Evolutionary conservation across 768 basidiomycete genomes (phyloP).

Genomic region (Mycena maculata): DNA sequence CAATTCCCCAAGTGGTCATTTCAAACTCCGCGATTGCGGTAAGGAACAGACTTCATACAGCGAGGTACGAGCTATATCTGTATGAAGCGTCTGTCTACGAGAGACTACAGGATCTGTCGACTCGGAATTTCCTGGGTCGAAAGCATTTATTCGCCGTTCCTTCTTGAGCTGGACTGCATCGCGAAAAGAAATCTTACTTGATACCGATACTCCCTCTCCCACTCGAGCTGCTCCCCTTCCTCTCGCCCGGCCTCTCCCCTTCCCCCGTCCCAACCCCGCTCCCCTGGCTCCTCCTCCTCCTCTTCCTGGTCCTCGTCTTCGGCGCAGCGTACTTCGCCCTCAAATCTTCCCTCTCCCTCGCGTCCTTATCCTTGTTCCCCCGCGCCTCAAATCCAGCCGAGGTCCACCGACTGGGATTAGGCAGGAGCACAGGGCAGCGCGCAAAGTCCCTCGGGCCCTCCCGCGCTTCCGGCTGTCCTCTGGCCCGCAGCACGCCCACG

Average conservation of each 20-base stretch:
- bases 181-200: too few relatives aligned
- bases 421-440: not conserved
- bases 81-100: too few relatives aligned
- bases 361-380: not conserved
- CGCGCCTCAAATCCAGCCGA: not conserved
- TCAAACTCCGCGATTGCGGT: too few relatives aligned
- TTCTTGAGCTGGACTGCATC: too few relatives aligned
- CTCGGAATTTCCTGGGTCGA: too few relatives aligned
- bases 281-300: constrained; percentile 1
- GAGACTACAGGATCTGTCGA: too few relatives aligned
- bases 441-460: constrained; percentile 10
- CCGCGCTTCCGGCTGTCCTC: not conserved
- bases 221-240: not conserved
- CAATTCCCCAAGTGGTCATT: too few relatives aligned
- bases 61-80: too few relatives aligned
- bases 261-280: not conserved
- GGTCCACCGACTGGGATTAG: not conserved
- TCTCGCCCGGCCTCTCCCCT: constrained; percentile 4
- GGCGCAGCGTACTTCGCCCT: not conserved
- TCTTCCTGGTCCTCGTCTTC: not conserved
- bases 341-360: not conserved
- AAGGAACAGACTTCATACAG: too few relatives aligned
- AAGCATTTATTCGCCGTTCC: too few relatives aligned
- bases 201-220: too few relatives aligned
- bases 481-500: not conserved